A percentile compares a stretch with the other conserved stretches of the same genome.
These are phyloP conservation scores for Endoconidiophora laricicola DNA, from an alignment of 2,329 filamentous ascomycete species.

Conservation along the genomic window DNA sequence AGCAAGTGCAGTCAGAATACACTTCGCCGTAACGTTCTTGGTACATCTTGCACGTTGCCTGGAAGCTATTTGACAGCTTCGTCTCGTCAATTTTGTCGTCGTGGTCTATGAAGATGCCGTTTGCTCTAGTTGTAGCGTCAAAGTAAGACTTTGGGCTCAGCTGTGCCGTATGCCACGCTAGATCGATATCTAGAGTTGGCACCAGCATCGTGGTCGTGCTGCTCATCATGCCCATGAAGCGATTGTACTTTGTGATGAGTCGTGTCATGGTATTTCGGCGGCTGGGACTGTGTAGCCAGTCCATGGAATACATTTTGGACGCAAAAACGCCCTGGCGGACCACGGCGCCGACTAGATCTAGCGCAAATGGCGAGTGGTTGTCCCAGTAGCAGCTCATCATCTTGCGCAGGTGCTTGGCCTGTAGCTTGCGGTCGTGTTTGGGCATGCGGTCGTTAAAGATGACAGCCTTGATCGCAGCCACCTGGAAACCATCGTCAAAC, in stretches of 20 bases:
- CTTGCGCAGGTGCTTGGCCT: constrained; percentile 27
- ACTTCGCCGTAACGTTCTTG: constrained; percentile 46
- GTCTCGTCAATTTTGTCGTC: constrained; percentile 67
- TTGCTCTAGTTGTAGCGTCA: constrained; percentile 31
- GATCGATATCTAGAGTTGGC: constrained; percentile 57
- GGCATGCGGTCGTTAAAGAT: not conserved
- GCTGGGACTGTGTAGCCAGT: constrained; percentile 61
- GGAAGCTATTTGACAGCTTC: constrained; percentile 46
- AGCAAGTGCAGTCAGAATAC: constrained; percentile 65
- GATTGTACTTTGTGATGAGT: constrained; percentile 45
- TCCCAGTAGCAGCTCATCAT: constrained; percentile 59
- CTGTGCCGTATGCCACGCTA: constrained; percentile 72
- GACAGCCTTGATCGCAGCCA: not conserved
- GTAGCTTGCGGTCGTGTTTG: not conserved
- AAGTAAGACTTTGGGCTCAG: constrained; percentile 49
- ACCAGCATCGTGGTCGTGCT: constrained; percentile 34
- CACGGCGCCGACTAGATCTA: constrained; percentile 49
- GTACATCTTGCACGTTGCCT: constrained; percentile 57
- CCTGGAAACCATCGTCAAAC: not conserved
- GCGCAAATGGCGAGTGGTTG: constrained; percentile 45
- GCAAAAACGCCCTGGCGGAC: constrained; percentile 49
- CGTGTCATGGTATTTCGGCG: constrained; percentile 46
- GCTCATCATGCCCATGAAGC: constrained; percentile 46
- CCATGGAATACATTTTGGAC: constrained; percentile 56
- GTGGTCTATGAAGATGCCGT: constrained; percentile 53